Evolutionary conservation across 371 early-diverging fungal genomes (phyloP).

Genomic region (Conidiobolus incongruus): DNA sequence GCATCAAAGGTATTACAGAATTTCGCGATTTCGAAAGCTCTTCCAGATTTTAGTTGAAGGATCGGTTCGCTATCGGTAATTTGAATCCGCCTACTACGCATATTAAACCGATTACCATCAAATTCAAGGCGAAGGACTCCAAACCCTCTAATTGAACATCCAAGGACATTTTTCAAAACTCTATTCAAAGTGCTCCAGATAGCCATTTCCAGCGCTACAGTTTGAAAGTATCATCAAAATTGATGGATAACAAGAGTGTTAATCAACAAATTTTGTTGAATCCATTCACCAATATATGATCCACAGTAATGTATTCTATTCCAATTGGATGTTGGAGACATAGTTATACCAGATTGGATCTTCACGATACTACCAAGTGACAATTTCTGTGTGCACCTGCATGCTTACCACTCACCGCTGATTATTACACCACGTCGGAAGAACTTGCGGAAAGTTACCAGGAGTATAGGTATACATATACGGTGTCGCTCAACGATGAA

Average conservation of each 20-base stretch:
- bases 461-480: constrained; percentile 67
- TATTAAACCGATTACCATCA: constrained; percentile 3
- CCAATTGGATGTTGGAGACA: constrained; percentile 68
- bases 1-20: no score
- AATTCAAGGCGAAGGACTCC: background rate
- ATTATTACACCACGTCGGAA: constrained; percentile 56
- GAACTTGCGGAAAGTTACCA: constrained; percentile 43
- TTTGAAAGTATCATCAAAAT: background rate
- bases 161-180: constrained; percentile 1
- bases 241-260: background rate
- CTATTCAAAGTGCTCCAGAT: background rate
- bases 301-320: constrained; percentile 26
- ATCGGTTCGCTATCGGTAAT: no score
- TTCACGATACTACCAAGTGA: constrained; percentile 35
- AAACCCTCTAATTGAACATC: background rate
- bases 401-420: constrained; percentile 80
- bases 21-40: no score
- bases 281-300: constrained; percentile 45
- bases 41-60: no score
- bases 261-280: constrained; percentile 23
- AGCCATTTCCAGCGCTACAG: background rate
- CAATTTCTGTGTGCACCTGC: constrained; percentile 74
- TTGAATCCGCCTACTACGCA: no score
- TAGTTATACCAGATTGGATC: constrained; percentile 25
- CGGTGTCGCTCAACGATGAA: constrained; percentile 49